A percentile compares a stretch with the other conserved stretches of the same genome.
phyloP scores from a whole-genome alignment of 305 asterid genomes.

The Fraxinus greggii region DNA sequence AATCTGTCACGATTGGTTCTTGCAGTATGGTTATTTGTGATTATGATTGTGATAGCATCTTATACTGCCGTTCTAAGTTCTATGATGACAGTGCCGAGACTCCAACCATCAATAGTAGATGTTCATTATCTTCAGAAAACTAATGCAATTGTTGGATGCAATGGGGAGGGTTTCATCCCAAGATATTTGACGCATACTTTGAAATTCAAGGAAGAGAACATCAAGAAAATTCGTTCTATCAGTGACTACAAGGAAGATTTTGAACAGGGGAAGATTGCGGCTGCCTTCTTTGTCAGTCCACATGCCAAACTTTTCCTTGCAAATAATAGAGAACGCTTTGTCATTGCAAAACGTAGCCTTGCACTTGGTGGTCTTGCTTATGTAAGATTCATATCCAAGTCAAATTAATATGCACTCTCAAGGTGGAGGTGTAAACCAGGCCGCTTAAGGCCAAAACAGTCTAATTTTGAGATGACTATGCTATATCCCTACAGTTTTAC shows the following conservation, averaged over 20 bases:
- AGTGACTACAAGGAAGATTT: constrained; percentile 50
- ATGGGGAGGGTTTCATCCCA: constrained; percentile 45
- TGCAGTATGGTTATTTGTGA: neutral
- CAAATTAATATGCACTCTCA: neutral
- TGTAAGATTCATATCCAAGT: constrained; percentile 37
- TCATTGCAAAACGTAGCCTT: constrained; percentile 38
- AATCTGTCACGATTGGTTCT: neutral
- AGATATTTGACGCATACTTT: constrained; percentile 38
- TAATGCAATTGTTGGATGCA: constrained; percentile 13
- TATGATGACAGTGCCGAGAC: neutral
- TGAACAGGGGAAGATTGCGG: constrained; percentile 44
- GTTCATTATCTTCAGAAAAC: neutral
- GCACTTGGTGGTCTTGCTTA: constrained; percentile 73
- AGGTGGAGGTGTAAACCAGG: neutral
- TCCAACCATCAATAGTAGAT: neutral
- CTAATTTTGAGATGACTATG: neutral
- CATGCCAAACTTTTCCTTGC: constrained; percentile 68
- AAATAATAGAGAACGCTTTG: constrained; percentile 50
- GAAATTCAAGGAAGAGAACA: constrained; percentile 40
- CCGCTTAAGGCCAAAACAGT: neutral
- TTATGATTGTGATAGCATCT: neutral
- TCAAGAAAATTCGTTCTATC: constrained; percentile 35
- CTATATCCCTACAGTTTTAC: neutral
- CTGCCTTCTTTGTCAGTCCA: constrained; percentile 63
- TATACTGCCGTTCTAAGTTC: neutral